Base-by-base conservation (phyloP, 768 basidiomycete species). In the Leucosporidium scottii region DNA sequence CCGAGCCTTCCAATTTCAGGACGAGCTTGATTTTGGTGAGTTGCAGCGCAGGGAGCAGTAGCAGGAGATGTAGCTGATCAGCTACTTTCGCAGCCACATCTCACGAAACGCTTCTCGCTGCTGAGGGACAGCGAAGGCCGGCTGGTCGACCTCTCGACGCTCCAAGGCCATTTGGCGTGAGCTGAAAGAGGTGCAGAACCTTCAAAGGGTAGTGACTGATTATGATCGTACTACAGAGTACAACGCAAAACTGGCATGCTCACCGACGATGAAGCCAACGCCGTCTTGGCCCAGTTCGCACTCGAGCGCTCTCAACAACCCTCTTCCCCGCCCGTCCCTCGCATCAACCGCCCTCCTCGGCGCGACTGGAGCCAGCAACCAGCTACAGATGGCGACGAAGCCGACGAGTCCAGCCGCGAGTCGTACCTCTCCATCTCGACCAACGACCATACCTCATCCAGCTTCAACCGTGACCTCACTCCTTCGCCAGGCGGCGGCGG, bases 241-340 rank as follows among this genome's bases (percentile, higher is more conserved):
- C 73, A 76, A 51, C 54, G 69, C 12, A 65, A 69, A n/a, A 73
- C 69, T 0, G 75, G 75, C 20, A 30, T 62, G 4, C 49, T 76
- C 25, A 70, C 70, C 0, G 65, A 58, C 0, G 47, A 50, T 47
- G 75, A 76, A 59, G 72, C 70, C 25, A 67, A 67, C n/a, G 59
- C 63, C 18, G 50, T 76, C 2, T 50, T 76, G 8, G 50, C 66
- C 8, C 74, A 74, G 55, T 74, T 73, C 63, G 68, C 67, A 10
- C 34, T 74, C 4, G 72, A 76, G 44, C 30, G 58, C 15, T 44
- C 34, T 31, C 21, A 25, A 25, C 55, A 63, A 67, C 31, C 3
- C 50, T 5, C 44, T 44, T 18, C 6, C 23, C 21, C 36, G 1
- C 25, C n/a, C 44, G 5, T 59, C 44, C 23, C 59, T 17, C 25